Conservation (phyloP, 352 stramenopile species). For the Phytophthora colocasiae region DNA sequence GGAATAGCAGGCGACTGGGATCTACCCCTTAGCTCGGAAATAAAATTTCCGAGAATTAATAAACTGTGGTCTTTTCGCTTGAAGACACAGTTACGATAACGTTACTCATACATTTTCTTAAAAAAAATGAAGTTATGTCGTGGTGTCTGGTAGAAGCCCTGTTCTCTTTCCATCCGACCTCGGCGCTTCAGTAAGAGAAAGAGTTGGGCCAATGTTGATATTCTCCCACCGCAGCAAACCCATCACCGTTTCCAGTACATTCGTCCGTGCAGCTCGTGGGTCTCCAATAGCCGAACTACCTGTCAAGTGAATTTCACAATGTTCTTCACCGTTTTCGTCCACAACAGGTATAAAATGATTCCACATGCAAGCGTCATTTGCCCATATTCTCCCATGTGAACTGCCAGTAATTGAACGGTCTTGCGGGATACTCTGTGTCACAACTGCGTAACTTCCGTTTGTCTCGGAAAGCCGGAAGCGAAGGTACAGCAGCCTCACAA, state of each 20-base stretch:
- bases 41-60: too few relatives aligned
- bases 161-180: not conserved
- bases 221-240: conserved; percentile 63
- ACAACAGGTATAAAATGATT: conserved; percentile 44
- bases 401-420: conserved; percentile 3
- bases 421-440: conserved; percentile 42
- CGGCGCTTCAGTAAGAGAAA: conserved; percentile 36
- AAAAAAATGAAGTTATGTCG: too few relatives aligned
- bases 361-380: conserved; percentile 48
- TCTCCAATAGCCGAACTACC: conserved; percentile 47
- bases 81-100: too few relatives aligned
- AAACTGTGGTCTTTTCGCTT: too few relatives aligned
- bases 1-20: too few relatives aligned
- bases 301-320: conserved; percentile 49
- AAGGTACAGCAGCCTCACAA: conserved; percentile 49
- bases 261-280: conserved; percentile 28
- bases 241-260: conserved; percentile 69
- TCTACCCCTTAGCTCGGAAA: too few relatives aligned
- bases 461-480: conserved; percentile 54
- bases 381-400: conserved; percentile 40
- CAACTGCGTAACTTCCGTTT: conserved; percentile 47
- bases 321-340: conserved; percentile 35
- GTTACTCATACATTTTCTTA: too few relatives aligned
- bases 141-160: not conserved
- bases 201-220: conserved; percentile 50